phyloP scores from a whole-genome alignment of 257 asterid genomes.

The Scutellaria minor region DNA sequence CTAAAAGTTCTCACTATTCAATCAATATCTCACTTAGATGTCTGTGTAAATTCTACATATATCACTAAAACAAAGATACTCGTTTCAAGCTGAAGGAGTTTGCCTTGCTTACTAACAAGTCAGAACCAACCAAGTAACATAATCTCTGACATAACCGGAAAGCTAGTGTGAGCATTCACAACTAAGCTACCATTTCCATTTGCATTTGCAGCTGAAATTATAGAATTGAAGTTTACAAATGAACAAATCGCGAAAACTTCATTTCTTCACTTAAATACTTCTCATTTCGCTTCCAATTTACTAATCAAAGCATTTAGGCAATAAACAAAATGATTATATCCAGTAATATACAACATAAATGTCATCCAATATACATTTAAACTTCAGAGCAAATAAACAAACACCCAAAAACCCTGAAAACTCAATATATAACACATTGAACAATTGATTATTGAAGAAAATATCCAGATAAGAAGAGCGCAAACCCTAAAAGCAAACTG shows the following conservation, averaged over 20 bases:
- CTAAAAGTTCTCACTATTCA: too few species aligned
- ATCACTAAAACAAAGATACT: neutral
- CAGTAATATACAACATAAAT: slow-evolving; percentile 29
- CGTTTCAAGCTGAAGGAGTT: neutral
- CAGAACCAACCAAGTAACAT: neutral
- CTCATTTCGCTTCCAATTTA: neutral
- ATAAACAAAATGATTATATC: neutral
- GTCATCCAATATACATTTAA: slow-evolving; percentile 23
- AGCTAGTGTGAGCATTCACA: neutral
- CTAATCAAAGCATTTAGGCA: neutral
- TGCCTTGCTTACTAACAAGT: neutral
- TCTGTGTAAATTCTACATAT: neutral
- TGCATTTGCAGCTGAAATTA: neutral
- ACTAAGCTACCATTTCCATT: neutral
- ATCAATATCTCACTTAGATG: neutral
- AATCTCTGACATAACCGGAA: neutral
- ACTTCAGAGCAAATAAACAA: slow-evolving; percentile 1
- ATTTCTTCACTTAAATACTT: neutral
- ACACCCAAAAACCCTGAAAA: slow-evolving; percentile 19
- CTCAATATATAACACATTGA: slow-evolving; percentile 3
- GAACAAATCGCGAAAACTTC: neutral
- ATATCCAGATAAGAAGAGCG: slow-evolving; percentile 88
- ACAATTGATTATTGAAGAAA: slow-evolving; percentile 60
- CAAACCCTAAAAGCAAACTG: slow-evolving; percentile 66
- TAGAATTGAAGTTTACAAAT: neutral